A percentile compares a stretch with the other conserved stretches of the same genome.
These are phyloP conservation scores for Alternaria sp. DNA, from an alignment of 2,329 filamentous ascomycete genomes.

Conservation along the genomic window DNA sequence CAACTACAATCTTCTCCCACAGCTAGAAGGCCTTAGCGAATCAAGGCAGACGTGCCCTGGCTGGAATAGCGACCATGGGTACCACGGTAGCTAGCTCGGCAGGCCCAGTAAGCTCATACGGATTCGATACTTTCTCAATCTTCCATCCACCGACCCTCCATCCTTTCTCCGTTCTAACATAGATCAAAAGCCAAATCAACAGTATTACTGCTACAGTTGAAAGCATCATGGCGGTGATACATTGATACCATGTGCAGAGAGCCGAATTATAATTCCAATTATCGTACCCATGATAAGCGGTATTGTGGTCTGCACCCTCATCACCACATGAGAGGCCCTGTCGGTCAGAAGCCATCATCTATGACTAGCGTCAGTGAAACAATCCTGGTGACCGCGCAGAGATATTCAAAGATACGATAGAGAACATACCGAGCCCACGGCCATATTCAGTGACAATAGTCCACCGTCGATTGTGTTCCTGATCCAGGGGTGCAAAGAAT, in stretches of 20 bases:
- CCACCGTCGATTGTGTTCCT: constrained; percentile 20
- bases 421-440: constrained; percentile 29
- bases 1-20: not conserved
- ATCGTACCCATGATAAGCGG: too few relatives aligned
- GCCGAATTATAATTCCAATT: too few relatives aligned
- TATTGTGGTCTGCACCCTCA: too few relatives aligned
- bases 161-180: not conserved
- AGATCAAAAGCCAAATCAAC: not conserved
- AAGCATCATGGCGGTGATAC: not conserved
- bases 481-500: constrained; percentile 7
- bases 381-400: too few relatives aligned
- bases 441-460: constrained; percentile 21
- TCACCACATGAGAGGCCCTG: too few relatives aligned
- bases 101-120: too few relatives aligned
- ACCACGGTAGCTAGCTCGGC: too few relatives aligned
- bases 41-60: not conserved
- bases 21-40: too few relatives aligned
- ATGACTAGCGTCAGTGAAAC: too few relatives aligned
- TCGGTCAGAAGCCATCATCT: not conserved
- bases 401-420: too few relatives aligned
- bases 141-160: not conserved
- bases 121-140: not conserved
- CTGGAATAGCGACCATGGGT: not conserved
- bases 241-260: too few relatives aligned
- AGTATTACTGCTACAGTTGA: not conserved